phyloP scores from a whole-genome alignment of 75 land plant genomes.

The Larix kaempferi region DNA sequence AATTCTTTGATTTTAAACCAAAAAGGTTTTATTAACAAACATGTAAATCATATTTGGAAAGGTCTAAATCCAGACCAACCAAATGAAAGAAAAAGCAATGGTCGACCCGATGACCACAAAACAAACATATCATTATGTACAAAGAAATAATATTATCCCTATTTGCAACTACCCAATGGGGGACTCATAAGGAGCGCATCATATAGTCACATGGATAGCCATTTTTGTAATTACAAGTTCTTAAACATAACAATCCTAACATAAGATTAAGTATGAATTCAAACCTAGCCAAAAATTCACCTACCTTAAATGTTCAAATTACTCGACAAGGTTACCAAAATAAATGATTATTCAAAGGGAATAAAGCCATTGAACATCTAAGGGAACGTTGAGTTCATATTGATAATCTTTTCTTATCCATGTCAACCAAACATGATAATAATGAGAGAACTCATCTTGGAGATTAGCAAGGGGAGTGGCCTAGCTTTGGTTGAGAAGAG shows the following conservation, averaged over 20 bases:
- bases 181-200: conserved; percentile 33
- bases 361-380: conserved; percentile 18
- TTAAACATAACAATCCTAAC: conserved; percentile 33
- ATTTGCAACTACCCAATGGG: conserved; percentile 20
- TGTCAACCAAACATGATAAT: conserved; percentile 47
- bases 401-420: conserved; percentile 70
- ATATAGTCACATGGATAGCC: conserved; percentile 48
- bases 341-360: conserved; percentile 35
- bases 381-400: conserved; percentile 51
- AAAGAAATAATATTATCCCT: conserved; percentile 41
- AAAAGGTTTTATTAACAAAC: conserved; percentile 39
- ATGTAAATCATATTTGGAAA: conserved; percentile 37
- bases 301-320: conserved; percentile 51
- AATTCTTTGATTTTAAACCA: conserved; percentile 37
- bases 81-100: conserved; percentile 70
- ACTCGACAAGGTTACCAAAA: conserved; percentile 45
- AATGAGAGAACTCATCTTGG: conserved; percentile 41
- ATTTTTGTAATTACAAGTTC: conserved; percentile 51
- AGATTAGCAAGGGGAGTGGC: conserved; percentile 42
- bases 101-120: conserved; percentile 52
- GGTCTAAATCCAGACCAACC: conserved; percentile 50
- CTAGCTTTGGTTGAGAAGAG: conserved; percentile 72
- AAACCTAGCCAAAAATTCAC: conserved; percentile 58
- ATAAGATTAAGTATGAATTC: conserved; percentile 57
- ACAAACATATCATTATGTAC: conserved; percentile 73